Percentiles rank a stretch among this genome's conserved stretches.
Conservation (phyloP, 495 filamentous ascomycete genomes). For the Hypomontagnella submonticulosa region DNA sequence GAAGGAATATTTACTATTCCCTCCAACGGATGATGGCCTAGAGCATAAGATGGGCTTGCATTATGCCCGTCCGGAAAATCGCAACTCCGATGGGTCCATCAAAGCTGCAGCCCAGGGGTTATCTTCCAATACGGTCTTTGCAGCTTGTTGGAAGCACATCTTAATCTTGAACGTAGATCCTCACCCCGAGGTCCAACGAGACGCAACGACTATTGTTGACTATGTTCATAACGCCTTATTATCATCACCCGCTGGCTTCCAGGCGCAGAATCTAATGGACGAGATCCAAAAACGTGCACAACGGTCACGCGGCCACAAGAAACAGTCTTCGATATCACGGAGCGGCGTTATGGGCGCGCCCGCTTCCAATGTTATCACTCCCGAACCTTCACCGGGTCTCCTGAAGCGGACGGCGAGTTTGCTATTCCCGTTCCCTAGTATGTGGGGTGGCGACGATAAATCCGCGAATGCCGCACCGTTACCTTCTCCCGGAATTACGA, state of each 20-base stretch:
- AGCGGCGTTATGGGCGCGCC: constrained; percentile 53
- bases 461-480: constrained; percentile 45
- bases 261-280: constrained; percentile 77
- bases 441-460: constrained; percentile 63
- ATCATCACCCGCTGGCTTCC: constrained; percentile 75
- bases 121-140: constrained; percentile 87
- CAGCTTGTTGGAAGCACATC: constrained; percentile 92
- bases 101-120: constrained; percentile 64
- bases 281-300: constrained; percentile 74
- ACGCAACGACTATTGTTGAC: constrained; percentile 83
- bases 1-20: constrained; percentile 68
- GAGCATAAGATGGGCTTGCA: constrained; percentile 67
- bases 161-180: constrained; percentile 92
- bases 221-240: constrained; percentile 81
- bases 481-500: constrained; percentile 52
- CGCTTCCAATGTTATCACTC: constrained; percentile 52
- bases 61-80: constrained; percentile 61
- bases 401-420: constrained; percentile 66
- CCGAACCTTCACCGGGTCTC: constrained; percentile 58
- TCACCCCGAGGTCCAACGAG: constrained; percentile 89
- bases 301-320: constrained; percentile 60
- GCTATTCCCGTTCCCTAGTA: constrained; percentile 57
- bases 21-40: constrained; percentile 61
- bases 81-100: constrained; percentile 61
- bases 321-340: constrained; percentile 55